phyloP scores from a whole-genome alignment of 208 protist species.

The Jaenimonas drosophilae region DNA sequence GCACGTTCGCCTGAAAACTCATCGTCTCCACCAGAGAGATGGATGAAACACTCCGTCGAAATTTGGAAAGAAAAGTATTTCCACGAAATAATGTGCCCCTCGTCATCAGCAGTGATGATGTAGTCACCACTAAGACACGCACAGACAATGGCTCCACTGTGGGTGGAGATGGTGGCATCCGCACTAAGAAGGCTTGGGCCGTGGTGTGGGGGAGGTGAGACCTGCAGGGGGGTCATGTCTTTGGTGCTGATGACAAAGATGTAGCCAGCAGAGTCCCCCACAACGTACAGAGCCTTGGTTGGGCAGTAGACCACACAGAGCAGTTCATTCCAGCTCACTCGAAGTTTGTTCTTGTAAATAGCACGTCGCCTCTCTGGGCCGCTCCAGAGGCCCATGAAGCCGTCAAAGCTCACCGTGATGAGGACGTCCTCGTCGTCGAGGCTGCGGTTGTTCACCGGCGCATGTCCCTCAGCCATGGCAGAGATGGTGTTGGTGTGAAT shows the following conservation, averaged over 20 bases:
- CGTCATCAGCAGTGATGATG: slow-evolving; percentile 24
- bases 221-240: neutral
- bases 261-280: neutral
- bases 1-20: neutral
- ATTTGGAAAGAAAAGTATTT: slow-evolving; percentile 4
- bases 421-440: slow-evolving; percentile 11
- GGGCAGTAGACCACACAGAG: slow-evolving; percentile 15
- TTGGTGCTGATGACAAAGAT: neutral
- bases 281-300: slow-evolving; percentile 1
- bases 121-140: slow-evolving; percentile 17
- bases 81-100: slow-evolving; percentile 26
- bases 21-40: neutral
- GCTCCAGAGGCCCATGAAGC: slow-evolving; percentile 28
- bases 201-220: neutral
- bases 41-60: too few species aligned
- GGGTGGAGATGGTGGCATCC: slow-evolving; percentile 1
- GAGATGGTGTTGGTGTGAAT: slow-evolving; percentile 28
- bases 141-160: slow-evolving; percentile 11
- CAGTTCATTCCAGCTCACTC: slow-evolving; percentile 36
- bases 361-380: slow-evolving; percentile 6
- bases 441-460: neutral
- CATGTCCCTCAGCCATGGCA: slow-evolving; percentile 12
- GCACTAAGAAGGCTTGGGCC: neutral
- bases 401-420: slow-evolving; percentile 46
- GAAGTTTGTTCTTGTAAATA: slow-evolving; percentile 3